Conservation (phyloP, 305 asterid species). For the Euphrasia arctica region DNA sequence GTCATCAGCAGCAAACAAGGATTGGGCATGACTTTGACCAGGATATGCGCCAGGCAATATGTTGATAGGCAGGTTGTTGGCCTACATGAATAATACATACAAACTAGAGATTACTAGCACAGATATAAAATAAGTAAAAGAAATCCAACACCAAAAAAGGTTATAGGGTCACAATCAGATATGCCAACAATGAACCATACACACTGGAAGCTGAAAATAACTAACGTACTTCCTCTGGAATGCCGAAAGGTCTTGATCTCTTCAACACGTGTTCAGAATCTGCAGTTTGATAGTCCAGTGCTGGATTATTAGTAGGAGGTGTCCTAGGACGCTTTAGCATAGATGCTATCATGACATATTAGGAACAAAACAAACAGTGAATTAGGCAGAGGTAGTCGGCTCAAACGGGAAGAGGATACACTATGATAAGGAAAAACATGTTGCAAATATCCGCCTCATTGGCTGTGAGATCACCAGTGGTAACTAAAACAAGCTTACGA, state of each 20-base stretch:
- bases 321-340: conserved; percentile 68
- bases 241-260: conserved; percentile 57
- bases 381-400: conserved; percentile 25
- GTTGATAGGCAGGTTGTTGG: conserved; percentile 41
- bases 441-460: neutral
- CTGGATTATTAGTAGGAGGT: conserved; percentile 54
- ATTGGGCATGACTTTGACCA: conserved; percentile 46
- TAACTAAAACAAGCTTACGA: no score
- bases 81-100: conserved; percentile 31
- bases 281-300: conserved; percentile 63
- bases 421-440: conserved; percentile 11
- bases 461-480: no score
- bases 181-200: no score
- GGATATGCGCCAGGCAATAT: conserved; percentile 35
- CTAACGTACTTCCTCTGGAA: conserved; percentile 52
- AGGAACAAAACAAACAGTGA: conserved; percentile 29
- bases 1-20: conserved; percentile 45
- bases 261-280: conserved; percentile 58
- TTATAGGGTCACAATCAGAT: conserved; percentile 4
- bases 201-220: conserved; percentile 16
- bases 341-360: conserved; percentile 38
- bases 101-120: neutral
- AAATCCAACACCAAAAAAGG: neutral
- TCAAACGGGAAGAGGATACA: conserved; percentile 15
- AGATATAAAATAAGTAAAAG: neutral